Base-by-base conservation (phyloP, 148 eudicot species). In the Silene uniflora region DNA sequence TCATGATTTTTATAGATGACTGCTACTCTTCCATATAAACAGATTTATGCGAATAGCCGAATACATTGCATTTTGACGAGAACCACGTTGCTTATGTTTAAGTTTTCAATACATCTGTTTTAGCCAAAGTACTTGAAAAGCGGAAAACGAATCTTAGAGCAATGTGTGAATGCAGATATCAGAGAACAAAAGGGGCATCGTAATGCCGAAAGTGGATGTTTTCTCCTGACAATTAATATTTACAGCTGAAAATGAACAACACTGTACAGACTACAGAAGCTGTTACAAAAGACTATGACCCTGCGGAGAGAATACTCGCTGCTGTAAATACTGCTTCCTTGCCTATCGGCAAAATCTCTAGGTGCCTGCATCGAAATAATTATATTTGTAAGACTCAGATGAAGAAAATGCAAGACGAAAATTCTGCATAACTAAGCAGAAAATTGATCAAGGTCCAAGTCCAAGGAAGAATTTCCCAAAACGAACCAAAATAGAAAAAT, bases 241-340 rank as follows among this genome's bases (percentile, higher is more conserved):
- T 67, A 67, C 71, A 67, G 29, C 25, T 39, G 25, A 39, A 23
- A 21, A 46, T 9, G 58, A 65, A 42, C 46, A 65, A 24, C 58
- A 55, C 67, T 56, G 19, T 54, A 67, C 39, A 29, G 14, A 56
- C 19, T 18, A 22, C 55, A 13, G 49, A 56, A 46, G 22, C 29
- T 74, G 22, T 29, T 74, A 24, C 35, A 22, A 9, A 23, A 18
- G 27, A 77, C 87, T 80, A 87, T 44, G 83, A 77, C 66, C 75
- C 81, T 4, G 86, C 69, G 25, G 92, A 85, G 32, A 91, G 89
- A 67, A 91, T 69, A 64, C 82, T 79, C 54, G 86, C 88, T 58
- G 98, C 98, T 66, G 93, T 89, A 81, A 91, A 87, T 71, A 93
- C 54, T 39, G 98, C 97, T 84, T 86, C 93, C 87, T 85, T 88